Base-by-base conservation (phyloP, 257 asterid species). In the Capsicum chinense region DNA sequence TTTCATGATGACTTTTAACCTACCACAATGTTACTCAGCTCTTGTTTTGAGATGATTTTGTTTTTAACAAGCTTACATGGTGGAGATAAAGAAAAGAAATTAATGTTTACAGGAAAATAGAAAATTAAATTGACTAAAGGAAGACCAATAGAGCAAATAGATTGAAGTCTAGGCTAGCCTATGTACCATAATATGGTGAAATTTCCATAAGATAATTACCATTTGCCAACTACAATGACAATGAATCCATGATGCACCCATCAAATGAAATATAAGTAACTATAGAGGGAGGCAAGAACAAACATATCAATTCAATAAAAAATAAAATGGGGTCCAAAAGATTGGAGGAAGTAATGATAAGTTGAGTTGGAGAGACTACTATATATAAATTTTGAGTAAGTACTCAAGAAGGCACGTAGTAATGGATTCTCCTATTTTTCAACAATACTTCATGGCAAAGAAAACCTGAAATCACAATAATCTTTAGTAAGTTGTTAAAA, bases 391-490 rank as follows among this genome's bases (percentile, higher is more conserved):
- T 26, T 26, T 26, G 33, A 26, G 33, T 1, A 26, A 26, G 33
- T 26, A 26, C 91, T 90, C 88, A 94, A 86, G 93, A 92, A 94
- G 37, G 97, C 95, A 74, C 97, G 97, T 85, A 96, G 85, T 85
- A 97, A 98, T 90, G 99, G 98, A 89, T 92, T 96, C 93, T 96
- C 99, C 94, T 94, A 88, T 88, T 93, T 96, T 86, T 96, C 91
- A 96, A 86, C 90, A 96, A 79, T 57, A 96, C 95, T 59, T 98
- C 99, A 84, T 94, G 97, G 86, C 91, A 91, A 83, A 98, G 99
- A 89, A 96, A 96, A 81, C 99, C 98, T 96, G 93, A 87, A 67
- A 83, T 68, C 33, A 37, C 26, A 54, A 78, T 7, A 54, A 64
- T 33, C 64, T 78, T 78, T 52, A 64, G 54, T 78, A 78, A 52